These are phyloP conservation scores for Boletus edulis DNA, from an alignment of 768 basidiomycete species.

Conservation along the genomic window DNA sequence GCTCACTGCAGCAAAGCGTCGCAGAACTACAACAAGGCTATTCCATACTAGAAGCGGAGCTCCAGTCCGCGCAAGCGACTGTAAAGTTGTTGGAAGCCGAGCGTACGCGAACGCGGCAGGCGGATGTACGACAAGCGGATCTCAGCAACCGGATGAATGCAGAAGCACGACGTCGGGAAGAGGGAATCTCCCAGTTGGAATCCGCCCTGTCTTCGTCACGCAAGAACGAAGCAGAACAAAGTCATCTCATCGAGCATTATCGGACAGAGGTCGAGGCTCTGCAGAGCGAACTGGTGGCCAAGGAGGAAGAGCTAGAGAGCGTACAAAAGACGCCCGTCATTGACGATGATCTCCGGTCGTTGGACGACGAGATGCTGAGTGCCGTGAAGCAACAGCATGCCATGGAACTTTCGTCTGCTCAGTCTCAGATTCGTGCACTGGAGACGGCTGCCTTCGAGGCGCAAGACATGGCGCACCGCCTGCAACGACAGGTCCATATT, in stretches of 20 bases:
- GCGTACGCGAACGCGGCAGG: slow-evolving; percentile 56
- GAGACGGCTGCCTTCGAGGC: slow-evolving; percentile 74
- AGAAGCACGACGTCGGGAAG: slow-evolving; percentile 45
- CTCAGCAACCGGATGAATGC: slow-evolving; percentile 55
- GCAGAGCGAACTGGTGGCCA: slow-evolving; percentile 55
- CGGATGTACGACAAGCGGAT: slow-evolving; percentile 51
- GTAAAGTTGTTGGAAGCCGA: slow-evolving; percentile 63
- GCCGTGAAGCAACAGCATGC: slow-evolving; percentile 70
- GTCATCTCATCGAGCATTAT: slow-evolving; percentile 58
- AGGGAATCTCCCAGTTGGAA: slow-evolving; percentile 52
- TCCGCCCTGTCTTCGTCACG: slow-evolving; percentile 50
- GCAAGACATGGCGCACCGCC: slow-evolving; percentile 60
- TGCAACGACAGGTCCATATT: slow-evolving; percentile 64
- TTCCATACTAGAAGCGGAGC: slow-evolving; percentile 57
- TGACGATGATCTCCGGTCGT: slow-evolving; percentile 44
- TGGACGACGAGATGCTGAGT: slow-evolving; percentile 73
- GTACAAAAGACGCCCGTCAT: slow-evolving; percentile 45
- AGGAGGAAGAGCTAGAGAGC: slow-evolving; percentile 66
- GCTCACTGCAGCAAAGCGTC: slow-evolving; percentile 46
- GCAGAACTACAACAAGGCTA: slow-evolving; percentile 64
- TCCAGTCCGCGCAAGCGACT: slow-evolving; percentile 51
- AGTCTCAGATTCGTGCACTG: slow-evolving; percentile 74
- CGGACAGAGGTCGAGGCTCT: slow-evolving; percentile 72
- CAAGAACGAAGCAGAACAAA: slow-evolving; percentile 55
- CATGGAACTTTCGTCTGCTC: slow-evolving; percentile 77